phyloP scores from a whole-genome alignment of 805 yeast genomes.

The Alloascoidea africana region DNA sequence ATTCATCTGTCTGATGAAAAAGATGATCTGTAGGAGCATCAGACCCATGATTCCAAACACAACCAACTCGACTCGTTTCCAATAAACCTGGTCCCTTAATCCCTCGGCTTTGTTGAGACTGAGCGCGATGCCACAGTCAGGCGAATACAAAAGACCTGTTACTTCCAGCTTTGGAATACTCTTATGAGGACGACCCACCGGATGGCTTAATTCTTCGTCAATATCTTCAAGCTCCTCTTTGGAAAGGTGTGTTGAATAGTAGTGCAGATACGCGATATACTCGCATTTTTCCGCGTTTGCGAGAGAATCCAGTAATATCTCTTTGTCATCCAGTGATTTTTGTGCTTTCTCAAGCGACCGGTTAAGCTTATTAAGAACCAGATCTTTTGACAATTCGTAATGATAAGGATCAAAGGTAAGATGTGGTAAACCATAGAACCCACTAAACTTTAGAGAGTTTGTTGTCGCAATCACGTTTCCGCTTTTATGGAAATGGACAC shows the following conservation, averaged over 20 bases:
- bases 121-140: conserved; percentile 68
- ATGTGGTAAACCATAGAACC: conserved; percentile 48
- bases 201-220: conserved; percentile 58
- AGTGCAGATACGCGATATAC: conserved; percentile 49
- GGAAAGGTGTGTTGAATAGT: conserved; percentile 42
- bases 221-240: conserved; percentile 38
- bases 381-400: conserved; percentile 28
- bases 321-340: conserved; percentile 6
- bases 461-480: conserved; percentile 50
- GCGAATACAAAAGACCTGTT: conserved; percentile 59
- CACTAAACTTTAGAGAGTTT: conserved; percentile 47
- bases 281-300: conserved; percentile 43
- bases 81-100: conserved; percentile 32
- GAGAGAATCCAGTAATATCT: conserved; percentile 21
- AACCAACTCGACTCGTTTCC: conserved; percentile 22
- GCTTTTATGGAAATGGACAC: conserved; percentile 49
- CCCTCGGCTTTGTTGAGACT: conserved; percentile 30
- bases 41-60: conserved; percentile 28
- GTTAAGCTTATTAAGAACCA: conserved; percentile 29
- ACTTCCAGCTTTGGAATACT: conserved; percentile 40
- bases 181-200: conserved; percentile 66
- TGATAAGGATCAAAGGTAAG: conserved; percentile 24
- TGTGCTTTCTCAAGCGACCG: conserved; percentile 15
- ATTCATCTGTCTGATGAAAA: conserved; percentile 57
- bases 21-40: conserved; percentile 34